Base-by-base conservation (phyloP, 257 asterid genomes). In the Plantago major region DNA sequence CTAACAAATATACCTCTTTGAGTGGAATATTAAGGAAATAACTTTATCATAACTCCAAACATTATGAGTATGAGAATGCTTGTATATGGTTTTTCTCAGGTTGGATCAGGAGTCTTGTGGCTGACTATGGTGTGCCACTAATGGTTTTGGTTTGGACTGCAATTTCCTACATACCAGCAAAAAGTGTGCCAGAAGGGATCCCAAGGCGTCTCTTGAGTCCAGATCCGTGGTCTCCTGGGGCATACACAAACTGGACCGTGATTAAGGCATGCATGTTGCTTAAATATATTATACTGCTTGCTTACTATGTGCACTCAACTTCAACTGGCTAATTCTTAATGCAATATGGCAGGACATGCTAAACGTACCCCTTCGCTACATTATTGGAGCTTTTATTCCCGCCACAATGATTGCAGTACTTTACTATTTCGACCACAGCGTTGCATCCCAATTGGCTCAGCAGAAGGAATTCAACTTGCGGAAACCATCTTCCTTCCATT, bases 181-280 rank as follows among this genome's bases (percentile, higher is more conserved):
- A 62, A 61, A 89, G 75, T 71, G 96, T 91, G 8, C 98, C 98
- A 2, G 50, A 79, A 56, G 95, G 98, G 59, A 80, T 91, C 56
- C 98, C 98, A 10, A 74, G 96, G 43, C 96, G 98, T 13, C 95
- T 91, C 65, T 65, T 74, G 42, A 91, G 98, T 86, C 98, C 98
- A 13, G 86, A 91, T 62, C 98, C 98, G 11, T 91, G 98, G 98
- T 78, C 97, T 12, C 90, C 90, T 7, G 95, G 93, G 10, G 97
- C 98, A 42, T 88, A 86, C 48, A 79, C 60, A 69, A 91, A 91
- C 68, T 91, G 97, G 98, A 91, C 95, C 8, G 96, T 91, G 56
- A 80, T 91, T 12, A 84, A 79, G 90, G 98, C 76, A 79, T 70
- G 81, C 64, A n/a, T 6, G 22, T 57, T 60, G 49, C 60, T 62